Evolutionary conservation across 805 yeast species (phyloP), one percentile per base, ranked within the genome.

Genomic region (Ogataea allantospora): DNA sequence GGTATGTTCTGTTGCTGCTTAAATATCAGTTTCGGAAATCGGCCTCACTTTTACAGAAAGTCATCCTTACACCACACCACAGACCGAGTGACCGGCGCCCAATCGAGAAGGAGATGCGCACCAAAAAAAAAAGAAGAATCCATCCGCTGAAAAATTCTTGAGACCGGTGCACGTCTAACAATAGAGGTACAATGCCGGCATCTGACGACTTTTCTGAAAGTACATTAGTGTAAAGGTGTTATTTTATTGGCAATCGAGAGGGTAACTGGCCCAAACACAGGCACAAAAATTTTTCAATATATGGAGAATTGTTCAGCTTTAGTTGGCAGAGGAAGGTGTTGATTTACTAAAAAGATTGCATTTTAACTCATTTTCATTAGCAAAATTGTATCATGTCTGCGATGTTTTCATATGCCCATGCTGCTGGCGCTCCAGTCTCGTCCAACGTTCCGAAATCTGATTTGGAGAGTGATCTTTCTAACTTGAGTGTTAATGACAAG

Each of bases 391-490:
- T 22, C 28, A 51, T 51, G 56, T 54, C 59, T 18, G 39, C 62
- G 25, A 47, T 47, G 38, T 43, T 57, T 26, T 58, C 63, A n/a
- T 57, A 57, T 33, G 62, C 63, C 9, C 58, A 56, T 40, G 63
- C 61, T 27, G 63, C 62, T 20, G 59, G 56, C 36, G 57, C 56
- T 15, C 44, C 50, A 27, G 46, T 36, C 14, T 28, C 44, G 14
- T 35, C 42, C n/a, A 21, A 21, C 11, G 23, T 21, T 21, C 11
- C 23, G 19, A 36, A 35, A 28, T 17, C 36, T 10, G 31, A 34
- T 14, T 23, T 24, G 35, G 50, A 48, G 15, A 27, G 33, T 13
- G 49, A 35, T 11, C 35, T 42, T 26, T 31, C 53, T 31, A 40
- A 32, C 19, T 28, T 43, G 29, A 30, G 37, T 14, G 31, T 45